Evolutionary conservation across 768 basidiomycete species (phyloP), one percentile per base, ranked within the genome.

Genomic region (Tulasnella calospora): DNA sequence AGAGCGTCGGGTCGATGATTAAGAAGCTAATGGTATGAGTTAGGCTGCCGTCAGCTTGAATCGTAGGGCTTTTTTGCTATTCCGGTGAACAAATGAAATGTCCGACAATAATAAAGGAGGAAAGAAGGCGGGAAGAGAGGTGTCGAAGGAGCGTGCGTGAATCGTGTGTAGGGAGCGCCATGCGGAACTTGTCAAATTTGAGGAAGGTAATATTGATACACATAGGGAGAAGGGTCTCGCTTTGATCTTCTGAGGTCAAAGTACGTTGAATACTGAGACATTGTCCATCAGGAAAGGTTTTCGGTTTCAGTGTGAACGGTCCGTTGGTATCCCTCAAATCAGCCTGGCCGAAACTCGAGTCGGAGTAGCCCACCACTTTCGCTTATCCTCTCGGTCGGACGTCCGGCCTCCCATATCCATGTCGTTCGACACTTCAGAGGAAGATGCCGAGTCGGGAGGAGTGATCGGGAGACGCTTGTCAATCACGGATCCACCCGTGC

Each of bases 391-490:
- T 23, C 55, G 55, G 21, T 57, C 55, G 6, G 55, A 57, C 55
- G 55, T 57, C 44, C 46, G 46, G 19, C 55, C 44, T 3, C 36
- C 35, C 74, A 51, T 55, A 41, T 61, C 74, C 41, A 27, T 35
- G 33, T 76, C 74, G 74, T 76, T 76, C 74, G 74, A 76, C 35
- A 76, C 55, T 36, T 47, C 44, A 1, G 74, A 76, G 21, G 74
- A 76, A 10, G 74, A 76, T 15, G 74, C 74, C 74, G 74, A 76
- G 51, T 76, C 74, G 47, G 74, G 74, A 6, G 74, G 74, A 27
- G 74, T 76, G 27, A 57, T 57, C 55, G 74, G 74, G 23, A 76
- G 38, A 15, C 71, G 71, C 35, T 71, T 71, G 71, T 71, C 71
- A 1, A 44, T 71, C 71, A 71, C 12, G 21, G 27, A 57, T 30